A percentile compares a stretch with the other conserved stretches of the same genome.
These are phyloP conservation scores for Apiospora marii DNA, from an alignment of 2,329 filamentous ascomycete genomes.

Conservation along the genomic window DNA sequence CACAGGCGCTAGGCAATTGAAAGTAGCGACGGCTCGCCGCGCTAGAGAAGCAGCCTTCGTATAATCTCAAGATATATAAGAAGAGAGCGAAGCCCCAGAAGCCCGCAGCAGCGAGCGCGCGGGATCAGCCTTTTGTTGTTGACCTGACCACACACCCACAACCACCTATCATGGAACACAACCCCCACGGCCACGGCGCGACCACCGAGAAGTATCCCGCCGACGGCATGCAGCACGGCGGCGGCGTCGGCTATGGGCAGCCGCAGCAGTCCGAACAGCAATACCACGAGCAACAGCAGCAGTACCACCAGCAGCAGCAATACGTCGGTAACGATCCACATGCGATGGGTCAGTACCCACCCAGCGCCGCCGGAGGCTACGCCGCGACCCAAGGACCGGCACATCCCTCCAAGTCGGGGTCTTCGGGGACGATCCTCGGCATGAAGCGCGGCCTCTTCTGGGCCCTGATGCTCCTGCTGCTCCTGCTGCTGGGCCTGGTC, in stretches of 20 bases:
- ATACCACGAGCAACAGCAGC: neutral
- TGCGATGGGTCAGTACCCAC: neutral
- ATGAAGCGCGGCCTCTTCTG: constrained; percentile 34
- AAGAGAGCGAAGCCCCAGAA: neutral
- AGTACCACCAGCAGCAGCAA: neutral
- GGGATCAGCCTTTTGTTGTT: neutral
- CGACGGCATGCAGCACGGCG: neutral
- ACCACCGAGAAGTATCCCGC: constrained; percentile 8
- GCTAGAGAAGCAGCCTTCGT: constrained; percentile 1
- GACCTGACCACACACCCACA: neutral
- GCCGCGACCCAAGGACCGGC: neutral
- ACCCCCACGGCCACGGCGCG: neutral
- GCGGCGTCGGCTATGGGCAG: neutral
- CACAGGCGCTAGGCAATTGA: neutral
- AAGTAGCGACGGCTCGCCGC: neutral
- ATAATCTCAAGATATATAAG: neutral
- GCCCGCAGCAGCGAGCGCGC: neutral
- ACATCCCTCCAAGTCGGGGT: neutral
- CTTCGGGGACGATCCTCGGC: constrained; percentile 25
- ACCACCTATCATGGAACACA: neutral
- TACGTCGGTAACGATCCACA: neutral
- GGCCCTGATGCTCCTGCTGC: constrained; percentile 28
- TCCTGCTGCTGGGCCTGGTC: constrained; percentile 35
- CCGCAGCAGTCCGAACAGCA: neutral
- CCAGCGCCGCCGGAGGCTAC: neutral